A percentile compares a stretch with the other conserved stretches of the same genome.
These are phyloP conservation scores for Macaranga tanarius DNA, from an alignment of 441 rosid genomes.

Conservation along the genomic window DNA sequence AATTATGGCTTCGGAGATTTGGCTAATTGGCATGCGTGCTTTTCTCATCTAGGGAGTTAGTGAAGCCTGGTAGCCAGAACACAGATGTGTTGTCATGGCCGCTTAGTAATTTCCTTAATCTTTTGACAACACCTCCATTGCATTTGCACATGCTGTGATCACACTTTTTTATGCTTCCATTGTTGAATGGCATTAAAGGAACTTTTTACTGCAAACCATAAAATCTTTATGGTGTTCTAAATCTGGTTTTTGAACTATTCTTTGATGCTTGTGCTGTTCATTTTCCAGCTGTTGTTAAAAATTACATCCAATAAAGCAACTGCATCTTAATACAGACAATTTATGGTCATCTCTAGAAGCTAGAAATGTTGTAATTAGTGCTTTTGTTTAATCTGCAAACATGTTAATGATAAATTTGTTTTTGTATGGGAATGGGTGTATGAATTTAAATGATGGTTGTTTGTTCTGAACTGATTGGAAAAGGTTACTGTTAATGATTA, in stretches of 20 bases:
- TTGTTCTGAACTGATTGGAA: neutral
- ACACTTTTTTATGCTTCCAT: conserved; percentile 2
- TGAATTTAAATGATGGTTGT: neutral
- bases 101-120: conserved; percentile 55
- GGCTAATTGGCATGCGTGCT: conserved; percentile 42
- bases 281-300: neutral
- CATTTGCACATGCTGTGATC: conserved; percentile 20
- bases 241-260: neutral
- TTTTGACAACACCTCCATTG: conserved; percentile 29
- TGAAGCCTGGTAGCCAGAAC: conserved; percentile 53
- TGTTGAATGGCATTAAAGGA: conserved; percentile 4
- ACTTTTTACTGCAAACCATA: neutral
- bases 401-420: neutral
- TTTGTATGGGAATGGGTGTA: neutral
- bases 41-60: conserved; percentile 55
- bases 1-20: conserved; percentile 26
- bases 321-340: neutral
- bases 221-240: neutral
- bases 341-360: neutral
- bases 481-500: neutral
- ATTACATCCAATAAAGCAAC: neutral
- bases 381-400: neutral
- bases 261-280: neutral
- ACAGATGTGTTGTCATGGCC: conserved; percentile 47
- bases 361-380: neutral